Base-by-base conservation (phyloP, 371 early-diverging fungal genomes). In the Apophysomyces sp. region DNA sequence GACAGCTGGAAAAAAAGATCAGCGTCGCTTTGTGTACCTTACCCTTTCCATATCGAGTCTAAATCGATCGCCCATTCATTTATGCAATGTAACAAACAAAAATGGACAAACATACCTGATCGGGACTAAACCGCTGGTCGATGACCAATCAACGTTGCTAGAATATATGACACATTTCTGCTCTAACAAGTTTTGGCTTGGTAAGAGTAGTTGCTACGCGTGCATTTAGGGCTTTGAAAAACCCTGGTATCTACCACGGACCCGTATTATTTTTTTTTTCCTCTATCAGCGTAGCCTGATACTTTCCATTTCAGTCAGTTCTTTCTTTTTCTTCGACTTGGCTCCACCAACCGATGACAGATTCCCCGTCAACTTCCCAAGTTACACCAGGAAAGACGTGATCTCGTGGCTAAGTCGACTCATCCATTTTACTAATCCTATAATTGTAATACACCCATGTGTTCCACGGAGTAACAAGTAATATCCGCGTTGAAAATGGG, bases 381-480 rank as follows among this genome's bases (percentile, higher is more conserved):
- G 49, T 44, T 44, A 44, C 49, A 44, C 49, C 49, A 44, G 24
- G 9, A 21, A 44, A 44, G 49, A 44, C 49, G 21, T 21, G 18
- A 44, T 21, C 21, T 21, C 21, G 49, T 44, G 49, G 21, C 49
- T 21, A 44, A 21, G 27, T 16, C n/a, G 24, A 21, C 49, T 44
- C 49, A 44, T 44, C 24, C 49, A 44, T 21, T 8, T 44, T 44
- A 21, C 21, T 9, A 5, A 21, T 21, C 21, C 49, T 21, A 44
- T 44, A 44, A 44, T 44, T 44, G 49, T 44, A 44, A 44, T 44
- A 44, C 49, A 44, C 21, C 49, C 49, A 44, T 44, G 49, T 44
- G 49, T 44, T 44, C 11, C 21, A 44, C 21, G 49, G 49, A 44
- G 24, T 44, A 21, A 44, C 37, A 44, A 44, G 49, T 44, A 44